Conservation (phyloP, 371 early-diverging fungal species). For the Haplosporangium sp. region DNA sequence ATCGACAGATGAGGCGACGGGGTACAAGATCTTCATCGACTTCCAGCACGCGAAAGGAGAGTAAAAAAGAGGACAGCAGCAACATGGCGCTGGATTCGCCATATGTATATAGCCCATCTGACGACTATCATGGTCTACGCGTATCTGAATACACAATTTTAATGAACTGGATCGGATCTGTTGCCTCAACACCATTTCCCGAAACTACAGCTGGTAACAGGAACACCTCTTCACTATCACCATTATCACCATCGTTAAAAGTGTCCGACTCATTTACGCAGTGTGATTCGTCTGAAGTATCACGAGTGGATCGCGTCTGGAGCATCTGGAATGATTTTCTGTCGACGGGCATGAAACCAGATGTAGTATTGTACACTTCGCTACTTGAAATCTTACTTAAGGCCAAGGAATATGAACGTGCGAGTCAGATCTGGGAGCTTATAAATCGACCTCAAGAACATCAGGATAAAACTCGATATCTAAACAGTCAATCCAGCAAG, state of each 20-base stretch:
- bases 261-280: background rate
- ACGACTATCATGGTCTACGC: conserved; percentile 37
- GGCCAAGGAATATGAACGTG: conserved; percentile 38
- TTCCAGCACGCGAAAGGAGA: no score
- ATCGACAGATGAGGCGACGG: conserved; percentile 5
- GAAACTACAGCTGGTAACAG: background rate
- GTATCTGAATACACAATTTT: conserved; percentile 48
- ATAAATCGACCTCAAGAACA: conserved; percentile 17
- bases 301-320: conserved; percentile 29
- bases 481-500: background rate
- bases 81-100: no score
- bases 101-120: conserved; percentile 11
- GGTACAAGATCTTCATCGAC: background rate
- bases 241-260: background rate
- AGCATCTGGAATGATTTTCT: conserved; percentile 47
- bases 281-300: background rate
- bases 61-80: background rate
- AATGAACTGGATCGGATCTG: conserved; percentile 50
- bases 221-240: background rate
- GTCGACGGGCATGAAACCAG: conserved; percentile 49
- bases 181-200: background rate
- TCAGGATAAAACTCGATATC: background rate
- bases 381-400: conserved; percentile 34
- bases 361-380: conserved; percentile 39
- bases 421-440: conserved; percentile 39